Evolutionary conservation across 1,139 yeast genomes (phyloP).

Genomic region (Yamadazyma jaroonii): DNA sequence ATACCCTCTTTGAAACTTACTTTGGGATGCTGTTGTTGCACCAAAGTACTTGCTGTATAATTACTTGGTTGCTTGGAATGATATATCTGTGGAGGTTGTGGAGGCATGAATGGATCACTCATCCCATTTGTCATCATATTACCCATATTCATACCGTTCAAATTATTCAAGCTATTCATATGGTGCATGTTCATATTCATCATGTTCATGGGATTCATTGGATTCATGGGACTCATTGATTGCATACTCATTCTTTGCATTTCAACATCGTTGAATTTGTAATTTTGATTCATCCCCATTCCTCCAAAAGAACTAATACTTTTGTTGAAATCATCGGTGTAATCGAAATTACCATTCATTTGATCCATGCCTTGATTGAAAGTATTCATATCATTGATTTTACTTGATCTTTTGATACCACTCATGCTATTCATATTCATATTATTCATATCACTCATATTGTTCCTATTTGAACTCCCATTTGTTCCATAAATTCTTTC

Average conservation of each 20-base stretch:
- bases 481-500: neutral
- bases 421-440: too few species aligned
- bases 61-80: conserved; percentile 12
- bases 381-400: neutral
- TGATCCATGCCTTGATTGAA: neutral
- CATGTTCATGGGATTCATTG: conserved; percentile 1
- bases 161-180: conserved; percentile 3
- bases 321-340: neutral
- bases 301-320: conserved; percentile 1
- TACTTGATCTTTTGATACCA: neutral
- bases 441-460: neutral
- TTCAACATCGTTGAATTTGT: neutral
- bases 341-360: neutral
- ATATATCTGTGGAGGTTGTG: conserved; percentile 12
- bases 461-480: neutral
- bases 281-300: neutral
- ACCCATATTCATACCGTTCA: conserved; percentile 3
- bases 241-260: neutral
- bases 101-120: conserved; percentile 12
- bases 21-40: conserved; percentile 20
- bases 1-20: conserved; percentile 40
- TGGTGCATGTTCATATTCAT: neutral
- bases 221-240: neutral
- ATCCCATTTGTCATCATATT: conserved; percentile 2
- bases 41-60: conserved; percentile 20